Percentiles rank a stretch among this genome's conserved stretches.
Evolutionary conservation across 768 basidiomycete species (phyloP).

Genomic region (Hypholoma sublateritium): DNA sequence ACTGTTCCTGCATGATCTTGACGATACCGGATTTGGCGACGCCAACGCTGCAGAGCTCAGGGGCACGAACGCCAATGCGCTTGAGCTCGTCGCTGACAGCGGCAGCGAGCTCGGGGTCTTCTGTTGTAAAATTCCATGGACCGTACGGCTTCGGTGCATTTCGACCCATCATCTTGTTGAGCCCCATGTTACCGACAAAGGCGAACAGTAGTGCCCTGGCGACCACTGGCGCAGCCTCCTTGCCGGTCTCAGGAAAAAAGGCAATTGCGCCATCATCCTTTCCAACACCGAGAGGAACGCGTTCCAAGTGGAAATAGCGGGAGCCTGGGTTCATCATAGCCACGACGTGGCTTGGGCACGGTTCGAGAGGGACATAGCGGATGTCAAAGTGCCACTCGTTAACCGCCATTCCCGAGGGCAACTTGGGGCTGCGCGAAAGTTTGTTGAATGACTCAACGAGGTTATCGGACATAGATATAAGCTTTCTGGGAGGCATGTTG

Average conservation of each 20-base stretch:
- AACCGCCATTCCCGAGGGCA: slow-evolving; percentile 19
- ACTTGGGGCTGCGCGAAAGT: slow-evolving; percentile 17
- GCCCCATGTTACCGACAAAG: slow-evolving; percentile 23
- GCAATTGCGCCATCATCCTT: slow-evolving; percentile 11
- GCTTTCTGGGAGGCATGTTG: not conserved
- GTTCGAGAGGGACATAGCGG: slow-evolving; percentile 33
- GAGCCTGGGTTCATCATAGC: slow-evolving; percentile 26
- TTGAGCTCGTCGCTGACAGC: slow-evolving; percentile 28
- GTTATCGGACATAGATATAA: not conserved
- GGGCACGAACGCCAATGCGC: slow-evolving; percentile 21
- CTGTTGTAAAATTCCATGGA: slow-evolving; percentile 27
- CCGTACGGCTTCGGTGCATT: slow-evolving; percentile 4
- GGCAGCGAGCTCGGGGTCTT: slow-evolving; percentile 20
- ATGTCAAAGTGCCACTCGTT: slow-evolving; percentile 37
- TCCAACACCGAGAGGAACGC: slow-evolving; percentile 19
- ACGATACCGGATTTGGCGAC: slow-evolving; percentile 4
- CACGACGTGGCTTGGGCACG: slow-evolving; percentile 27
- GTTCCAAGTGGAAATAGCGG: slow-evolving; percentile 21
- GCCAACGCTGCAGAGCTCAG: slow-evolving; percentile 24
- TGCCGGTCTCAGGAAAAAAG: slow-evolving; percentile 31
- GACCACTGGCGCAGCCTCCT: slow-evolving; percentile 29
- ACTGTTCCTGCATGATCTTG: not conserved
- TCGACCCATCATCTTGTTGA: slow-evolving; percentile 6
- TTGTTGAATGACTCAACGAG: slow-evolving; percentile 26
- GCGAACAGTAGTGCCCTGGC: slow-evolving; percentile 27